phyloP scores from a whole-genome alignment of 2,329 filamentous ascomycete species.

The Piedraia hortae region DNA sequence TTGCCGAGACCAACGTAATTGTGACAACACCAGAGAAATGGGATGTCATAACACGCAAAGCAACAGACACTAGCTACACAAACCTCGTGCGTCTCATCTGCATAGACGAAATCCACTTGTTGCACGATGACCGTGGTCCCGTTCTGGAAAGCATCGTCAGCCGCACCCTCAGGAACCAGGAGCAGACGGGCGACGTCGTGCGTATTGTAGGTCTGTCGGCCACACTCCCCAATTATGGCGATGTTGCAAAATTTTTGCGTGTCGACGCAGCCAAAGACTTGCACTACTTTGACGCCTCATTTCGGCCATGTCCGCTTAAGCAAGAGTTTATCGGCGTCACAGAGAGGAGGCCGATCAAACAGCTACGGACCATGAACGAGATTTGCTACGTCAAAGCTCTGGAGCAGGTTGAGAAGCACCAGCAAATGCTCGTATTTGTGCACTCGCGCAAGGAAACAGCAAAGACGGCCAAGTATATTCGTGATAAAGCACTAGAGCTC shows the following conservation, averaged over 20 bases:
- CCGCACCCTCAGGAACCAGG: constrained; percentile 71
- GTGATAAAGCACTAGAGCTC: constrained; percentile 87
- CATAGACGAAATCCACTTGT: constrained; percentile 91
- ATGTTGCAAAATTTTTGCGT: constrained; percentile 84
- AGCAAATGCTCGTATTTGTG: constrained; percentile 98
- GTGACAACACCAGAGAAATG: constrained; percentile 97
- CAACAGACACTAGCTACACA: constrained; percentile 87
- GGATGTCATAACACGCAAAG: constrained; percentile 96
- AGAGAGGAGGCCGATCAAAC: constrained; percentile 95
- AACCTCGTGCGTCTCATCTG: constrained; percentile 88
- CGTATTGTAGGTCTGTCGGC: constrained; percentile 80
- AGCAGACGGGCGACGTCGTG: constrained; percentile 82
- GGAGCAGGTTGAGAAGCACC: constrained; percentile 80
- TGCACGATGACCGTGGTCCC: constrained; percentile 90
- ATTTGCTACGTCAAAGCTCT: constrained; percentile 94
- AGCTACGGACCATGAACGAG: constrained; percentile 97
- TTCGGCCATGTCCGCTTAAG: constrained; percentile 71
- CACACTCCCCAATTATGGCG: constrained; percentile 83
- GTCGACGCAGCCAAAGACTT: constrained; percentile 64
- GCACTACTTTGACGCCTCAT: constrained; percentile 91
- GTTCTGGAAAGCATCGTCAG: constrained; percentile 93
- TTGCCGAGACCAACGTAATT: constrained; percentile 90
- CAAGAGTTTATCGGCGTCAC: constrained; percentile 96
- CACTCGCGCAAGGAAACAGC: constrained; percentile 95
- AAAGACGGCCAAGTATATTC: constrained; percentile 86